These are phyloP conservation scores for Pseudoperonospora humuli DNA, from an alignment of 352 stramenopile genomes.

Conservation along the genomic window DNA sequence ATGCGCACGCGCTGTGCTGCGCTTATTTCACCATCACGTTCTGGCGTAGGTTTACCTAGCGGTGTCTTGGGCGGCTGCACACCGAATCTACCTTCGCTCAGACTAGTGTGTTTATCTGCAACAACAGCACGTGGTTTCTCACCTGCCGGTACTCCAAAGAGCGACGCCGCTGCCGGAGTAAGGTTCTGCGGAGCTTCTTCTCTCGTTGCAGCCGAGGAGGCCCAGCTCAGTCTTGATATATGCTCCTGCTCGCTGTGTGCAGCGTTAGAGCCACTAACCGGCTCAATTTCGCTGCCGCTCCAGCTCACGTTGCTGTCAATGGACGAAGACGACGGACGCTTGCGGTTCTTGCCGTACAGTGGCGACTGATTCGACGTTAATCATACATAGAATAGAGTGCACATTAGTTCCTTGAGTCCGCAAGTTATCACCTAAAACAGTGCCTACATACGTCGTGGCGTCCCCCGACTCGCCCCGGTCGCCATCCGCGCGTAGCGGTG, in stretches of 20 bases:
- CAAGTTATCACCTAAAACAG: not conserved
- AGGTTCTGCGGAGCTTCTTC: conserved; percentile 13
- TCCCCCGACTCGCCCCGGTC: conserved; percentile 17
- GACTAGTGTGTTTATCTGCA: conserved; percentile 1
- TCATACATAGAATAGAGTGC: not conserved
- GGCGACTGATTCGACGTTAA: conserved; percentile 28
- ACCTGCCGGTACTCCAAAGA: conserved; percentile 3
- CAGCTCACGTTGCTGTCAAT: conserved; percentile 37
- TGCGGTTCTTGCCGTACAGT: conserved; percentile 30
- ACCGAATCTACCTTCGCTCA: not conserved
- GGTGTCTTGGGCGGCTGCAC: conserved; percentile 53
- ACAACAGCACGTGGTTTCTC: not conserved
- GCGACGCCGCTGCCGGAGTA: conserved; percentile 1
- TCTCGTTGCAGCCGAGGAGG: conserved; percentile 14
- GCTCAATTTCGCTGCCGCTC: conserved; percentile 29
- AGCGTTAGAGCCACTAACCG: conserved; percentile 7
- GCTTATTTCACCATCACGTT: conserved; percentile 31
- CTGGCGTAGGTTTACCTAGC: conserved; percentile 23
- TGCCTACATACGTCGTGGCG: conserved; percentile 25
- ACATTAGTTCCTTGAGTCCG: not conserved
- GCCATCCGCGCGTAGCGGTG: conserved; percentile 17
- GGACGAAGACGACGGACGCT: conserved; percentile 28
- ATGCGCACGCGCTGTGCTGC: conserved; percentile 55
- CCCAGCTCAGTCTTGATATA: conserved; percentile 12
- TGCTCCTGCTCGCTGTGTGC: conserved; percentile 9